Percentiles rank a stretch among this genome's conserved stretches.
Conservation (phyloP, 2,329 filamentous ascomycete genomes). For the Madurella fahalii region DNA sequence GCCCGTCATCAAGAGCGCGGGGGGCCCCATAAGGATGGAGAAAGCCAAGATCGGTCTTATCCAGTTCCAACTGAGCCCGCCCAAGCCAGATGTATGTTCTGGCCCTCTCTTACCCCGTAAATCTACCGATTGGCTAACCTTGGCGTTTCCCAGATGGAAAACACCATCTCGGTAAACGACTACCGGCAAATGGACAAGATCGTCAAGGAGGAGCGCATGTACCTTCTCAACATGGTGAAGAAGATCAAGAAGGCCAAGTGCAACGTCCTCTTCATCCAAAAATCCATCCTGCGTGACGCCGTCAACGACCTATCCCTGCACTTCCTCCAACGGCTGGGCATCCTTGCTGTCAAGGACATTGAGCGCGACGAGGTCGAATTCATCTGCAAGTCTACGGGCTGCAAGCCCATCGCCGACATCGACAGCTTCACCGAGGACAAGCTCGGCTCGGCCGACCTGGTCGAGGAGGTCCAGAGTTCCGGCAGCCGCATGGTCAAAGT, state of each 20-base stretch:
- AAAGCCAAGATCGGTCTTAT: slow-evolving; percentile 97
- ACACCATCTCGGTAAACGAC: slow-evolving; percentile 98
- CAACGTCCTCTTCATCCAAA: slow-evolving; percentile 96
- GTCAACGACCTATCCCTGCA: slow-evolving; percentile 97
- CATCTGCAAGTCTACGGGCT: slow-evolving; percentile 97
- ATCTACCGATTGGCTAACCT: slow-evolving; percentile 1
- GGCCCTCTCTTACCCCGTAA: background rate
- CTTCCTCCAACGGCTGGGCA: slow-evolving; percentile 95
- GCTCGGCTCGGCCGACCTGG: slow-evolving; percentile 85
- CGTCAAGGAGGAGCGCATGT: slow-evolving; percentile 96
- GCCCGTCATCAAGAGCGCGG: slow-evolving; percentile 86
- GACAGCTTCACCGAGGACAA: slow-evolving; percentile 99
- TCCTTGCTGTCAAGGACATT: slow-evolving; percentile 93
- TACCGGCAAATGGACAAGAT: slow-evolving; percentile 99
- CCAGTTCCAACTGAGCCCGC: slow-evolving; percentile 96
- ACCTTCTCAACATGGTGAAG: slow-evolving; percentile 98
- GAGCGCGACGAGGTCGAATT: slow-evolving; percentile 99
- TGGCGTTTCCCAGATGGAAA: slow-evolving; percentile 71
- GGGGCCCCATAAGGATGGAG: slow-evolving; percentile 88
- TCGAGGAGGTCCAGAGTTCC: slow-evolving; percentile 85
- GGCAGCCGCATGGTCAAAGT: slow-evolving; percentile 94
- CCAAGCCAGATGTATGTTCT: slow-evolving; percentile 82
- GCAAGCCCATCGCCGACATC: slow-evolving; percentile 97
- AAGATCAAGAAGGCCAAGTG: slow-evolving; percentile 99
- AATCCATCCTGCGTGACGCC: slow-evolving; percentile 94